phyloP scores from a whole-genome alignment of 768 basidiomycete species.

The Amanita polypyramis region DNA sequence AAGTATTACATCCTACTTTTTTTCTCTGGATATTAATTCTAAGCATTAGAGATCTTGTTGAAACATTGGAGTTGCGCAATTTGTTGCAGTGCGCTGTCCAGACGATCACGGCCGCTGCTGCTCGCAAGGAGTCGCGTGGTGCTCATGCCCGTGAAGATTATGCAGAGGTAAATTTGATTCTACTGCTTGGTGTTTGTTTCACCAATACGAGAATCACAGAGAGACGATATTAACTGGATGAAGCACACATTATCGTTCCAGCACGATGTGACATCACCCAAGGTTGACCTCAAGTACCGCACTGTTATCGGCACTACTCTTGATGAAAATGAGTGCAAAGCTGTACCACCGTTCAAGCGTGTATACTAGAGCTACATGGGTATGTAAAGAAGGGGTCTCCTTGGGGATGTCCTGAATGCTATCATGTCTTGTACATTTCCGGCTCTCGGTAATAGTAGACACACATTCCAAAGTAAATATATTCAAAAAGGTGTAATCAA shows the following conservation, averaged over 20 bases:
- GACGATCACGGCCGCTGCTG: constrained; percentile 87
- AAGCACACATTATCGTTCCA: constrained; percentile 96
- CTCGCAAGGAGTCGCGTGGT: constrained; percentile 95
- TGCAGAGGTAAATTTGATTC: constrained; percentile 56
- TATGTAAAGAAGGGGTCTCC: too few species aligned
- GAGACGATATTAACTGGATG: constrained; percentile 93
- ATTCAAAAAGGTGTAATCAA: constrained; percentile 7
- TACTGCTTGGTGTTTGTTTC: not conserved
- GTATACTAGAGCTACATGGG: constrained; percentile 48
- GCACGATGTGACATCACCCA: constrained; percentile 59
- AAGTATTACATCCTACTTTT: constrained; percentile 18
- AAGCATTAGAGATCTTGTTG: constrained; percentile 75
- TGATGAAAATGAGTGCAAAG: constrained; percentile 94
- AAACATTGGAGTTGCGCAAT: constrained; percentile 96
- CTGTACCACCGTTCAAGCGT: constrained; percentile 96
- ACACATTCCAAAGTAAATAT: constrained; percentile 6
- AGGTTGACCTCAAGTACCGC: constrained; percentile 87
- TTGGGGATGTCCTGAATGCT: too few species aligned
- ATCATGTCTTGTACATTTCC: not conserved
- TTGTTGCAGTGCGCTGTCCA: constrained; percentile 91
- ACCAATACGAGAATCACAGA: constrained; percentile 29
- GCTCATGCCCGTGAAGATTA: constrained; percentile 98
- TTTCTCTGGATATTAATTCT: not conserved
- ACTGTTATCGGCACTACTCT: constrained; percentile 76
- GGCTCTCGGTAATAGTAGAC: not conserved